Conservation (phyloP, 2,329 filamentous ascomycete species). For the Calycina herbarum region DNA sequence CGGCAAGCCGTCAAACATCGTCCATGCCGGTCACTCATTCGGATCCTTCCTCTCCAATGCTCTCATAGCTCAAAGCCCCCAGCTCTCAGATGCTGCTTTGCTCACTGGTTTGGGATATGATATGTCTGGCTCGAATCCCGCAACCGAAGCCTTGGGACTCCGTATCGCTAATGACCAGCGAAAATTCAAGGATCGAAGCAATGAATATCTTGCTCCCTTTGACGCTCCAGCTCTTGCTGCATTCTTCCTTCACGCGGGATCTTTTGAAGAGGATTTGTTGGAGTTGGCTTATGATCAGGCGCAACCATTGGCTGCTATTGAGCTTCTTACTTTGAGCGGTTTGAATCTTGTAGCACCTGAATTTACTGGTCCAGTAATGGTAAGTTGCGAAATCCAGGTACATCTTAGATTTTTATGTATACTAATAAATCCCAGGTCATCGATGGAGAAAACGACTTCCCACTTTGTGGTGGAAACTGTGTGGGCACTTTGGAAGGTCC, state of each 20-base stretch:
- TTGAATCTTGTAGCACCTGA: conserved; percentile 2
- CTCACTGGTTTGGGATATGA: conserved; percentile 56
- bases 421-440: conserved; percentile 21
- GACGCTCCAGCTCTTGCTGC: conserved; percentile 32
- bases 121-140: background rate
- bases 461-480: conserved; percentile 29
- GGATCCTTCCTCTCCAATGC: conserved; percentile 58
- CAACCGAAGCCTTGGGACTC: conserved; percentile 23
- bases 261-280: conserved; percentile 14
- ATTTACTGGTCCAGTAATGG: conserved; percentile 12
- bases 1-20: conserved; percentile 41
- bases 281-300: conserved; percentile 18
- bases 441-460: conserved; percentile 29
- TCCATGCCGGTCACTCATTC: conserved; percentile 66
- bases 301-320: conserved; percentile 26
- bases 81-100: conserved; percentile 56
- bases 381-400: background rate
- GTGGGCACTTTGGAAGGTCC: conserved; percentile 29
- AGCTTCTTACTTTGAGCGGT: conserved; percentile 26
- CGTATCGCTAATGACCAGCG: conserved; percentile 29
- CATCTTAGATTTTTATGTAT: background rate
- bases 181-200: conserved; percentile 22
- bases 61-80: conserved; percentile 51
- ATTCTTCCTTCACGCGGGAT: conserved; percentile 30
- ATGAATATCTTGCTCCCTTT: conserved; percentile 24